These are phyloP conservation scores for Copromyces sp. DNA, from an alignment of 495 filamentous ascomycete species.

Conservation along the genomic window DNA sequence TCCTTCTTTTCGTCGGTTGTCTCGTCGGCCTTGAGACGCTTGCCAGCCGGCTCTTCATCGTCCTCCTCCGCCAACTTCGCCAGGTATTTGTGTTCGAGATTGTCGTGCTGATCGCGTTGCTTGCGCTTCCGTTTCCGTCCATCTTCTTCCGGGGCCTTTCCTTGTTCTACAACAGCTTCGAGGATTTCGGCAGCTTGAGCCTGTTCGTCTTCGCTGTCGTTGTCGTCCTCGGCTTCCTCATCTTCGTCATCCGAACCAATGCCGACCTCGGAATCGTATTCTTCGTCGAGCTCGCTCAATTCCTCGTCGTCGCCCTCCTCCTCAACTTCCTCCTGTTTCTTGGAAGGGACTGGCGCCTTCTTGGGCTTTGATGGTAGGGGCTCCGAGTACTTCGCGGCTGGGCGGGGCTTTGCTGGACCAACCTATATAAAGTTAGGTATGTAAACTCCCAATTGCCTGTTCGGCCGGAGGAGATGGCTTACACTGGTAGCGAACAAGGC, in stretches of 20 bases:
- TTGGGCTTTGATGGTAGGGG: constrained; percentile 20
- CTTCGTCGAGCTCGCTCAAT: constrained; percentile 23
- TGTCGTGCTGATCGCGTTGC: constrained; percentile 55
- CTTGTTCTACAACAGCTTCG: constrained; percentile 21
- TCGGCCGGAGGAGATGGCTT: constrained; percentile 33
- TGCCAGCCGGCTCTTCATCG: constrained; percentile 36
- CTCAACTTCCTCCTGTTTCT: constrained; percentile 7
- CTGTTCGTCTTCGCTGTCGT: constrained; percentile 27
- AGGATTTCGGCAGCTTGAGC: constrained; percentile 13
- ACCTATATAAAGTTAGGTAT: constrained; percentile 37
- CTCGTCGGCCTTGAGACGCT: constrained; percentile 36
- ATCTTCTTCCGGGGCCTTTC: constrained; percentile 16
- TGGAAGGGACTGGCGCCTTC: constrained; percentile 3
- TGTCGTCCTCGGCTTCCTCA: constrained; percentile 24
- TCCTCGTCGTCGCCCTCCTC: constrained; percentile 19
- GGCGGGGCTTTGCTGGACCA: constrained; percentile 53
- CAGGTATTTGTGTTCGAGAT: constrained; percentile 77
- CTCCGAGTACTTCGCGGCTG: constrained; percentile 40
- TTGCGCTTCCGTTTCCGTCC: constrained; percentile 65
- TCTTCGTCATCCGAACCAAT: constrained; percentile 37
- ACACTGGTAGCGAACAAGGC: constrained; percentile 78
- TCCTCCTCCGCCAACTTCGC: constrained; percentile 46
- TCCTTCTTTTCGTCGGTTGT: constrained; percentile 20
- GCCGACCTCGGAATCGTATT: constrained; percentile 29
- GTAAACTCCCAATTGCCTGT: neutral